Evolutionary conservation across 2,329 filamentous ascomycete species (phyloP).

Genomic region (Colletotrichum camelliae): DNA sequence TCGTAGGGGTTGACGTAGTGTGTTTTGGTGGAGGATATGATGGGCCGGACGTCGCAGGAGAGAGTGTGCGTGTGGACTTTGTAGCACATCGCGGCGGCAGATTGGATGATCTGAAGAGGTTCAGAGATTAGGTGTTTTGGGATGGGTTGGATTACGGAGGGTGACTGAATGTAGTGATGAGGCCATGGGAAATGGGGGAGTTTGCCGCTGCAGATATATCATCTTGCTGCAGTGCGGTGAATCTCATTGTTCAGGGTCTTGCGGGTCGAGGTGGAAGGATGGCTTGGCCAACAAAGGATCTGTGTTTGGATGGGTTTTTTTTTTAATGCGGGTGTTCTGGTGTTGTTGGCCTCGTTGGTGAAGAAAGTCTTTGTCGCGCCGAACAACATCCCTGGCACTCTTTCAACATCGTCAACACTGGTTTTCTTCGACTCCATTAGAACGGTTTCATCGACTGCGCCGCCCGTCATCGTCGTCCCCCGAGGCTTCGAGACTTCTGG

Average conservation of each 20-base stretch:
- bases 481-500: no score
- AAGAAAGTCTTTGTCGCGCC: neutral
- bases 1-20: conserved; percentile 29
- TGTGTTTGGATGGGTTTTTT: fast-evolving
- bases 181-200: neutral
- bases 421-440: neutral
- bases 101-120: fast-evolving
- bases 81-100: conserved; percentile 22
- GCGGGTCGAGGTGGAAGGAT: neutral
- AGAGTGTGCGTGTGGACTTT: conserved; percentile 30
- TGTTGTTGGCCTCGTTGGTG: neutral
- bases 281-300: neutral
- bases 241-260: neutral
- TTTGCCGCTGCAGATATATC: neutral
- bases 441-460: neutral
- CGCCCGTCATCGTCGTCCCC: no score
- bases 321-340: neutral
- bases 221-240: fast-evolving
- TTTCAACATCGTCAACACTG: fast-evolving
- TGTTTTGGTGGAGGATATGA: conserved; percentile 28
- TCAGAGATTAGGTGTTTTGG: fast-evolving
- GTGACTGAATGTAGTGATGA: neutral
- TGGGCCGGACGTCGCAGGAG: conserved; percentile 32
- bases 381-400: neutral
- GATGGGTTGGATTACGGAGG: neutral